phyloP scores from a whole-genome alignment of 2,329 filamentous ascomycete species.

The Aspergillus hortae region DNA sequence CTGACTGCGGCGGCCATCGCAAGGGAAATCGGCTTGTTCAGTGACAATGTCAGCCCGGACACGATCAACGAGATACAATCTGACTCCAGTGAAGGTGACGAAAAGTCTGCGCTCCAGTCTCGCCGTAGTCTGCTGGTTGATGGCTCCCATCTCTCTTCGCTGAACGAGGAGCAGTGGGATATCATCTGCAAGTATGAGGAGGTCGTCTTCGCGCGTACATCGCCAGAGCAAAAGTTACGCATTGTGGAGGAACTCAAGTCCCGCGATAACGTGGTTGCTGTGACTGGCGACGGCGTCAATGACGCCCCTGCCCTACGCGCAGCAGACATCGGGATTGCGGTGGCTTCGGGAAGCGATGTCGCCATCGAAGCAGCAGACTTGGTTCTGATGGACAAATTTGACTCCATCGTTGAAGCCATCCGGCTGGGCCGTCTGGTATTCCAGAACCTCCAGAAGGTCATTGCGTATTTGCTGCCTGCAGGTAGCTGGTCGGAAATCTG shows the following conservation, averaged over 20 bases:
- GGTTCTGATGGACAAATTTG: slow-evolving; percentile 34
- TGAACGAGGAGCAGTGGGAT: slow-evolving; percentile 68
- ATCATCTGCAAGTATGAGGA: slow-evolving; percentile 56
- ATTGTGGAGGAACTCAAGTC: slow-evolving; percentile 41
- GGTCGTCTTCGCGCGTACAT: slow-evolving; percentile 44
- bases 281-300: slow-evolving; percentile 38
- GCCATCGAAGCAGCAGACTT: slow-evolving; percentile 41
- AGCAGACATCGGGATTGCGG: slow-evolving; percentile 32
- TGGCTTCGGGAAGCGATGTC: slow-evolving; percentile 39
- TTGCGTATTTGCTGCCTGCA: slow-evolving; percentile 47
- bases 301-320: slow-evolving; percentile 32
- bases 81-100: slow-evolving; percentile 10
- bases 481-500: slow-evolving; percentile 57
- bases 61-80: slow-evolving; percentile 52
- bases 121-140: slow-evolving; percentile 60
- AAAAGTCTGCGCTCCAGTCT: slow-evolving; percentile 19
- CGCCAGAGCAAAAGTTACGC: slow-evolving; percentile 42
- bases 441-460: slow-evolving; percentile 37
- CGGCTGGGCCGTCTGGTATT: slow-evolving; percentile 32
- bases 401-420: slow-evolving; percentile 32
- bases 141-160: slow-evolving; percentile 61
- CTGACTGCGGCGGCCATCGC: slow-evolving; percentile 41
- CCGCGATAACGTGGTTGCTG: slow-evolving; percentile 39
- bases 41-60: slow-evolving; percentile 50
- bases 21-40: slow-evolving; percentile 39